These are phyloP conservation scores for Cokeromyces recurvatus DNA, from an alignment of 371 early-diverging fungal species.

Conservation along the genomic window DNA sequence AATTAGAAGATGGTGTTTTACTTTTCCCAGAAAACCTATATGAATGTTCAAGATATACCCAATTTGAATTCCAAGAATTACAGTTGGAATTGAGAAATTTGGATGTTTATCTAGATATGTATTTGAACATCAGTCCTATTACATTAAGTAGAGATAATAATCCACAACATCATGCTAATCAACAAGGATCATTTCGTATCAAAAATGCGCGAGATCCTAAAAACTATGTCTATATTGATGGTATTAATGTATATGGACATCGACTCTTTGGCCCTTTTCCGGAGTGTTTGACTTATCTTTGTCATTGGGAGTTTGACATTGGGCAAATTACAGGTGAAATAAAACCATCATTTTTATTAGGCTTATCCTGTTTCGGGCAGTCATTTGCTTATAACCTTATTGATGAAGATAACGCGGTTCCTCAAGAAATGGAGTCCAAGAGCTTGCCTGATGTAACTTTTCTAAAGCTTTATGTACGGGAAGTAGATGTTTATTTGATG, in stretches of 20 bases:
- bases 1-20: conserved; percentile 55
- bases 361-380: conserved; percentile 53
- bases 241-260: conserved; percentile 65
- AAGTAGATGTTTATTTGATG: conserved; percentile 64
- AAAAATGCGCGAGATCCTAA: conserved; percentile 36
- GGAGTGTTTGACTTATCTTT: conserved; percentile 62
- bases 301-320: conserved; percentile 69
- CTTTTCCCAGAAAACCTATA: conserved; percentile 75
- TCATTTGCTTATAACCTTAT: conserved; percentile 65
- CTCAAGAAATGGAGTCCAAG: conserved; percentile 41
- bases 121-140: conserved; percentile 60
- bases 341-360: conserved; percentile 59
- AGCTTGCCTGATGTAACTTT: conserved; percentile 65
- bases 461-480: conserved; percentile 52
- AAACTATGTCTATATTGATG: conserved; percentile 61
- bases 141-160: conserved; percentile 53
- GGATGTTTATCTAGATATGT: conserved; percentile 69
- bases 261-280: conserved; percentile 77
- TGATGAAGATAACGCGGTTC: conserved; percentile 72
- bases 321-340: conserved; percentile 71
- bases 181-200: conserved; percentile 23
- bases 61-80: conserved; percentile 58
- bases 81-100: conserved; percentile 66
- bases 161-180: conserved; percentile 21
- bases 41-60: conserved; percentile 53